phyloP scores from a whole-genome alignment of 2,329 filamentous ascomycete species.

The Dryadomyces quercivorus region DNA sequence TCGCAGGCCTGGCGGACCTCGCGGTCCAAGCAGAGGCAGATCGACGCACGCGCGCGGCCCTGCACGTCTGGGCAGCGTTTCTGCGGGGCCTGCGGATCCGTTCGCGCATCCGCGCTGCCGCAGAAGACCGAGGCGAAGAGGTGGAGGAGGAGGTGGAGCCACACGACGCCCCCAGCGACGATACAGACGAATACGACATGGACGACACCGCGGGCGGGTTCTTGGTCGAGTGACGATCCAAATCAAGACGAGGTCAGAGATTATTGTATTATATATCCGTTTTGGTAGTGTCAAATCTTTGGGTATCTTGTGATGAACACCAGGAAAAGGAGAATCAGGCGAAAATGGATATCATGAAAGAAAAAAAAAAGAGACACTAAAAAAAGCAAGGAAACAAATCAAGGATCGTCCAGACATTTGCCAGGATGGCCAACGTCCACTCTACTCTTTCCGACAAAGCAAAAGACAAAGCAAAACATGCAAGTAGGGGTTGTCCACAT shows the following conservation, averaged over 20 bases:
- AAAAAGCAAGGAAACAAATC: not conserved
- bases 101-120: conserved; percentile 55
- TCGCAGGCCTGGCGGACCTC: conserved; percentile 55
- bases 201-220: conserved; percentile 19
- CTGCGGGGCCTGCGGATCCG: conserved; percentile 65
- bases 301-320: conserved; percentile 9
- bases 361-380: not conserved
- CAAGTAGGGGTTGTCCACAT: not conserved
- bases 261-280: not conserved
- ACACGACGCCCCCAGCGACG: conserved; percentile 15
- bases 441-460: not conserved
- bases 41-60: conserved; percentile 46
- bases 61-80: conserved; percentile 65
- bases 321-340: not conserved
- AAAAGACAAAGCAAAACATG: not conserved
- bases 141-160: conserved; percentile 20
- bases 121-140: conserved; percentile 32
- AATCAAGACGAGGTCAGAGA: not conserved
- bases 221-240: conserved; percentile 6
- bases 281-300: not conserved
- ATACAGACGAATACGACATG: conserved; percentile 19
- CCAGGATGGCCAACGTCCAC: no score
- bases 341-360: conserved; percentile 11
- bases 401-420: not conserved
- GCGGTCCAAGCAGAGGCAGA: conserved; percentile 51